Percentiles rank a stretch among this genome's conserved stretches.
Evolutionary conservation across 345 rosid species (phyloP).

Genomic region (Brassica rapa): DNA sequence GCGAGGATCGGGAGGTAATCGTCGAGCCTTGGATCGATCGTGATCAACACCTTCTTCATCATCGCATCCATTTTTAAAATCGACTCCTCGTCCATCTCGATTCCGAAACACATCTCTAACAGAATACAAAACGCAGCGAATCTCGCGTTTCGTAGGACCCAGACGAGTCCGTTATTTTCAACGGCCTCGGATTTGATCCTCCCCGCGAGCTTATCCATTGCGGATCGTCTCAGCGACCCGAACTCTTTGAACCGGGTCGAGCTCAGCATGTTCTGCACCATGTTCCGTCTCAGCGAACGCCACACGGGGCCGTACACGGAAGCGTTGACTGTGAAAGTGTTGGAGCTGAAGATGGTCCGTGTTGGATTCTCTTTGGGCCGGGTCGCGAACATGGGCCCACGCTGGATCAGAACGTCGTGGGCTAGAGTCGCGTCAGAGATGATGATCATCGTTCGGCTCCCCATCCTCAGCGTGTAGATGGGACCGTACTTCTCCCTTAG

Average conservation of each 20-base stretch:
- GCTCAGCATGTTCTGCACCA: slow-evolving; percentile 93
- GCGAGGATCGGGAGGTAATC: slow-evolving; percentile 82
- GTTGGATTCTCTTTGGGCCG: slow-evolving; percentile 86
- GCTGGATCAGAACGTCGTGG: slow-evolving; percentile 78
- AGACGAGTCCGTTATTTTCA: slow-evolving; percentile 56
- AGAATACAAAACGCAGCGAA: slow-evolving; percentile 79
- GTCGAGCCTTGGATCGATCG: slow-evolving; percentile 72
- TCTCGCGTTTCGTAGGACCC: slow-evolving; percentile 72
- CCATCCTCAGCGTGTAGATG: slow-evolving; percentile 78
- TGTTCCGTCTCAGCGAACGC: slow-evolving; percentile 81
- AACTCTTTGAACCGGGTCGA: slow-evolving; percentile 71
- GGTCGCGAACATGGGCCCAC: slow-evolving; percentile 63
- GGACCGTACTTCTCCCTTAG: slow-evolving; percentile 59
- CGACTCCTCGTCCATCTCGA: slow-evolving; percentile 78
- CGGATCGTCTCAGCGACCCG: slow-evolving; percentile 45
- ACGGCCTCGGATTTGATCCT: slow-evolving; percentile 55
- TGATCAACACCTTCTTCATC: slow-evolving; percentile 70
- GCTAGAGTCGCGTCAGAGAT: slow-evolving; percentile 58
- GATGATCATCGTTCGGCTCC: slow-evolving; percentile 72
- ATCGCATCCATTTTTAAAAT: slow-evolving; percentile 56
- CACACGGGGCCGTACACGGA: slow-evolving; percentile 81
- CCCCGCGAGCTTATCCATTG: slow-evolving; percentile 65
- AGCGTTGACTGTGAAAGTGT: slow-evolving; percentile 90
- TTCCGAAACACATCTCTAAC: slow-evolving; percentile 78
- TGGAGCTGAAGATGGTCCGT: slow-evolving; percentile 77